Evolutionary conservation across 2,329 filamentous ascomycete genomes (phyloP), one percentile per base, ranked within the genome.

Genomic region (Aaosphaeria pasadenensis): DNA sequence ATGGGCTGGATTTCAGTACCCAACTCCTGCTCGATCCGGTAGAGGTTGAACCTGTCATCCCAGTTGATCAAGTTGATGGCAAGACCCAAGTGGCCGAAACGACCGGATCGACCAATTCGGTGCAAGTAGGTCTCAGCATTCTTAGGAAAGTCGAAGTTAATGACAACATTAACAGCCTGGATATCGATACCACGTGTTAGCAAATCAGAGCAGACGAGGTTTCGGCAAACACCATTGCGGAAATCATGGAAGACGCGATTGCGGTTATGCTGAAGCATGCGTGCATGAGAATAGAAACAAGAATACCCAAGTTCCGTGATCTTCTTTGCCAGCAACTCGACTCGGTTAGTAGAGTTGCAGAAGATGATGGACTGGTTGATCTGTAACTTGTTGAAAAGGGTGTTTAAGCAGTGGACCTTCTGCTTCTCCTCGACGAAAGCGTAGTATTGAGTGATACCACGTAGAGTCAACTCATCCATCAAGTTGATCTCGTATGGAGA

Each of bases 301-400:
- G 94, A 99, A 75, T 99, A 99, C 56, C 94, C 94, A 56, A 99
- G 84, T 72, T 99, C 95, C 42, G 95, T 99, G 66, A 99, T 99
- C 74, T 99, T 99, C 81, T 99, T 99, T 44, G 94, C 94, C 29
- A 99, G 83, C 45, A 99, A 81, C 74, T 99, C 94, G 52, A 99
- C 94, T 57, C 94, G 89, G 72, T 97, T 97, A 46, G 94, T 99
- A 38, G 94, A 99, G 75, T 99, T 99, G 77, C 94, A 99, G 78
- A 99, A 99, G 70, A 99, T 99, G 77, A 99, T 99, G 54, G 95
- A 99, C 77, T 99, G 94, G 76, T 99, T 99, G 77, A 99, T 99
- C 74, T 99, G 92, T 11, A 99, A 84, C 74, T 96, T 96, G 60
- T 91, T 96, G 79, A 99, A 99, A 55, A 99, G 86, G 0, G 94